These are phyloP conservation scores for Haematococcus lacustris DNA, from an alignment of 139 green algal species.

Conservation along the genomic window DNA sequence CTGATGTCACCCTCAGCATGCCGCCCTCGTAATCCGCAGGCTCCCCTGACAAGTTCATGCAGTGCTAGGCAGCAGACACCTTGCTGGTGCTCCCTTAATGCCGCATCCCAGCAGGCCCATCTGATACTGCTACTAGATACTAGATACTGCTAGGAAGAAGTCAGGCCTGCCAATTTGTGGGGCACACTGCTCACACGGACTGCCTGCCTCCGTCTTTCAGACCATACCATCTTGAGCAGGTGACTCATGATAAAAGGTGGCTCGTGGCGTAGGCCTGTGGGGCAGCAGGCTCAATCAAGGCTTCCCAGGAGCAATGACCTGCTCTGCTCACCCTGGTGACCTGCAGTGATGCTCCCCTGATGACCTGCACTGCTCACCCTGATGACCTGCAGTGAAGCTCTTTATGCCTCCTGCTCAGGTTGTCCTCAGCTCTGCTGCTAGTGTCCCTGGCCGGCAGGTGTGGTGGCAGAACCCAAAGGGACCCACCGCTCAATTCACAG, in stretches of 20 bases:
- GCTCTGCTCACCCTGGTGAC: background rate
- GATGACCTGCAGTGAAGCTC: background rate
- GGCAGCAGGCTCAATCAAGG: too few species aligned
- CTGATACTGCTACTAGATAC: too few species aligned
- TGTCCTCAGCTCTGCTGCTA: background rate
- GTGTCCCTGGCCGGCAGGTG: background rate
- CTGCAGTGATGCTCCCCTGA: background rate
- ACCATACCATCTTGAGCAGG: too few species aligned
- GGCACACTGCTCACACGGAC: too few species aligned
- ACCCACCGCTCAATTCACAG: constrained; percentile 4
- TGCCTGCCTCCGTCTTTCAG: too few species aligned
- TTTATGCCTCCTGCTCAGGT: background rate
- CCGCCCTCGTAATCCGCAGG: background rate
- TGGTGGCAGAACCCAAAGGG: constrained; percentile 12
- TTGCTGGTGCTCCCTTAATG: background rate
- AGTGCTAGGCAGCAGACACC: background rate
- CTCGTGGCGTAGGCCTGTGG: too few species aligned
- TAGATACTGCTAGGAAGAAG: too few species aligned
- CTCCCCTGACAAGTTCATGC: background rate
- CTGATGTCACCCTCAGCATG: background rate
- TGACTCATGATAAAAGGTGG: too few species aligned
- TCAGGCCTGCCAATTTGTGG: too few species aligned
- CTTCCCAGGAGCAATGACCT: background rate
- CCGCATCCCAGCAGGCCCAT: too few species aligned
- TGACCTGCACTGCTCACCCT: background rate